A percentile compares a stretch with the other conserved stretches of the same genome.
phyloP scores from a whole-genome alignment of 2,329 filamentous ascomycete genomes.

The Zymoseptoria pseudotritici region DNA sequence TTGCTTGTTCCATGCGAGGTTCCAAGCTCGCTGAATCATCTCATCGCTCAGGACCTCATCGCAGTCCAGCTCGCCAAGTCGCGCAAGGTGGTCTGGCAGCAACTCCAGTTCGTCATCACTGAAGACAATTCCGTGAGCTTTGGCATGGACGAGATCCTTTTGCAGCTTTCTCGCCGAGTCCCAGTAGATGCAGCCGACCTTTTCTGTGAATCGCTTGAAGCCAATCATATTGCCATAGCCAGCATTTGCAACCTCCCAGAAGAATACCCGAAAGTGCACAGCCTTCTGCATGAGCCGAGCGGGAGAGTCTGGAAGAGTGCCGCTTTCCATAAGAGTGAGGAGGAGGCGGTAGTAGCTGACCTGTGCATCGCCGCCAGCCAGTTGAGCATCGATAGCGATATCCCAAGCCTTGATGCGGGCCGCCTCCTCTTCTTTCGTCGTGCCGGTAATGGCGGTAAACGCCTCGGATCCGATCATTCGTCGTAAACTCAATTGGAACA shows the following conservation, averaged over 20 bases:
- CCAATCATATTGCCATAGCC: conserved; percentile 57
- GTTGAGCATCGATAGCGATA: conserved; percentile 85
- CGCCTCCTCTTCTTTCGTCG: conserved; percentile 75
- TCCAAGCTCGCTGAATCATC: conserved; percentile 79
- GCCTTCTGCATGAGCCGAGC: conserved; percentile 83
- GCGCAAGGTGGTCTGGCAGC: conserved; percentile 68
- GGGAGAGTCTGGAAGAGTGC: conserved; percentile 77
- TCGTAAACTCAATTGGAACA: conserved; percentile 70
- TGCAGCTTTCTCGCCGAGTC: conserved; percentile 65
- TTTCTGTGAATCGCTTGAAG: conserved; percentile 63
- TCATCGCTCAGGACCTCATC: conserved; percentile 71
- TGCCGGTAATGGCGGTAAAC: conserved; percentile 72
- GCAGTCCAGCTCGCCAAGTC: conserved; percentile 69
- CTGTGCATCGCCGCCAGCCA: conserved; percentile 82
- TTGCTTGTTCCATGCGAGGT: conserved; percentile 78
- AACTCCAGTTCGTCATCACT: conserved; percentile 51
- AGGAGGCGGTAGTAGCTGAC: conserved; percentile 82
- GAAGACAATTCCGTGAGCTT: conserved; percentile 15
- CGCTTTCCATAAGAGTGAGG: conserved; percentile 78
- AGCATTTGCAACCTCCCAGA: conserved; percentile 68
- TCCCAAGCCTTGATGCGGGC: conserved; percentile 87
- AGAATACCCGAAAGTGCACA: conserved; percentile 78
- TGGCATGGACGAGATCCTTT: conserved; percentile 28
- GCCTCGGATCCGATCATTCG: conserved; percentile 68
- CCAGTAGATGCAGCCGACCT: conserved; percentile 71